Percentiles rank a stretch among this genome's conserved stretches.
These are phyloP conservation scores for Monosporascus sp. DNA, from an alignment of 2,329 filamentous ascomycete genomes.

Conservation along the genomic window DNA sequence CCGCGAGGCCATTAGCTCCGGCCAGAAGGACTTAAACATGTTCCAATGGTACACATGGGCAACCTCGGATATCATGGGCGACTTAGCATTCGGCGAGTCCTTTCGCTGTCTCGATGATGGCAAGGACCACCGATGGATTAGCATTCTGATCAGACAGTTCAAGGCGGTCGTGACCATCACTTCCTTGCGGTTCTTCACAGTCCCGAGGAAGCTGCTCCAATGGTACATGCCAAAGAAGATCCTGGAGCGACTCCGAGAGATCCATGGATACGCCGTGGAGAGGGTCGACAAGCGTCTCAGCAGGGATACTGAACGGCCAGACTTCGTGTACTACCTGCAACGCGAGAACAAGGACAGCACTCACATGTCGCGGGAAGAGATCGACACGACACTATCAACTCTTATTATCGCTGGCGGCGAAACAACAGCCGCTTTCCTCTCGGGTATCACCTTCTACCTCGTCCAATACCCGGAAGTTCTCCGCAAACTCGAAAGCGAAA, in stretches of 20 bases:
- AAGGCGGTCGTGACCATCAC: background rate
- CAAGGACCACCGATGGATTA: background rate
- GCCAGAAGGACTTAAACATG: background rate
- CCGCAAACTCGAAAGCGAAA: constrained; percentile 32
- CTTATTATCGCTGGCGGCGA: constrained; percentile 41
- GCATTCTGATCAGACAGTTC: background rate
- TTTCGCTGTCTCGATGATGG: background rate
- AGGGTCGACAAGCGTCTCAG: background rate
- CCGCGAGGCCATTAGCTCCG: background rate
- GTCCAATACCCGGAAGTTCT: constrained; percentile 30
- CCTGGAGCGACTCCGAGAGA: background rate
- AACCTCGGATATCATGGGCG: background rate
- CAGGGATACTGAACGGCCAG: background rate
- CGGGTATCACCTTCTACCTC: constrained; percentile 31
- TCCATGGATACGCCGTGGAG: background rate
- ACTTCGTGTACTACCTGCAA: background rate
- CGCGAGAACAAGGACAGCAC: background rate
- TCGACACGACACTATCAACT: constrained; percentile 1
- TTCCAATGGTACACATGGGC: background rate
- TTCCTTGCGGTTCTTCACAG: background rate
- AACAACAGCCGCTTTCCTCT: constrained; percentile 39
- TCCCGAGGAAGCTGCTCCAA: background rate
- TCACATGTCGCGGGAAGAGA: background rate
- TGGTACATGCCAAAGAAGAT: background rate
- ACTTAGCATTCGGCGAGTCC: background rate